These are phyloP conservation scores for Tylopilus cervinicoccineus DNA, from an alignment of 768 basidiomycete species.

Conservation along the genomic window DNA sequence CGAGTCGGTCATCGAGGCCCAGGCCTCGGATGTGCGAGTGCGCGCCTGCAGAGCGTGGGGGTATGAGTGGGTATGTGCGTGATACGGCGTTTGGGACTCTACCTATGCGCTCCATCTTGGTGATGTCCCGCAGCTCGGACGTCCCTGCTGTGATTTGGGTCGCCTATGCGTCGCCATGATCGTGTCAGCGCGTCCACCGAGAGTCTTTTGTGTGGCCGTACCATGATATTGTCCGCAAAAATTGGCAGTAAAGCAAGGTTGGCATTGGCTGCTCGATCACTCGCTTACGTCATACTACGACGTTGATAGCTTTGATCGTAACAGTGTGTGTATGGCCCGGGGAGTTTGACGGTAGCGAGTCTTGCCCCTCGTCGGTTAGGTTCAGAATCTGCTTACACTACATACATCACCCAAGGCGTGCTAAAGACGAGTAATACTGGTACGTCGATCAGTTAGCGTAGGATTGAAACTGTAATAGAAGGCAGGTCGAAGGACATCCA, in stretches of 20 bases:
- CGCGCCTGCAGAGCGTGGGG: constrained; percentile 49
- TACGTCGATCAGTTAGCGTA: not conserved
- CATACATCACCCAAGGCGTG: too few relatives aligned
- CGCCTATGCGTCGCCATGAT: constrained; percentile 36
- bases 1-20: constrained; percentile 87
- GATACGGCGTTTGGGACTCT: constrained; percentile 5
- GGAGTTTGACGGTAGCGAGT: too few relatives aligned
- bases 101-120: constrained; percentile 94
- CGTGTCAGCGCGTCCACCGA: constrained; percentile 2
- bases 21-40: constrained; percentile 96
- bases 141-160: constrained; percentile 75
- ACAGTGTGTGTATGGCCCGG: too few relatives aligned
- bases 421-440: not conserved
- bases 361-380: too few relatives aligned
- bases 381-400: too few relatives aligned
- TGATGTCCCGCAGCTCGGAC: constrained; percentile 79
- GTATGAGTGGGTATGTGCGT: not conserved
- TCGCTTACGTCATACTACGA: too few relatives aligned
- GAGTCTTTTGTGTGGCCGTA: constrained; percentile 8
- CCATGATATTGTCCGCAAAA: too few relatives aligned
- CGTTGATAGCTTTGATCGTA: too few relatives aligned
- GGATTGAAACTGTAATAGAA: not conserved
- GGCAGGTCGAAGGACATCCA: constrained; percentile 8
- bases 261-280: too few relatives aligned
- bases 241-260: too few relatives aligned